Conservation (phyloP, 1,284 basidiomycete genomes). For the Leccinum solheimii region DNA sequence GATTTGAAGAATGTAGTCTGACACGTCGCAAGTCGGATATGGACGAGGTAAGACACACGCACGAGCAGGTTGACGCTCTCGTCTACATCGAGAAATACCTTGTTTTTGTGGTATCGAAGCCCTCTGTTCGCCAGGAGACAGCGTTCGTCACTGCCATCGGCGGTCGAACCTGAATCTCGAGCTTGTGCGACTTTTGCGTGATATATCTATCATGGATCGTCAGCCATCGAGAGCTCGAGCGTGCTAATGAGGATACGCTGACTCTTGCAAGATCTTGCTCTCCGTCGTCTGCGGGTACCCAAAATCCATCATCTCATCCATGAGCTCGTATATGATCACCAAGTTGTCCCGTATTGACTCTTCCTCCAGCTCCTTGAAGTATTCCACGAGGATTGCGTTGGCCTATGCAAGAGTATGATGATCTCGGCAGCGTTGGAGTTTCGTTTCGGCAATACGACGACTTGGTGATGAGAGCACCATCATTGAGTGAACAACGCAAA, state of each 20-base stretch:
- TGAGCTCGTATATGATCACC: constrained; percentile 95
- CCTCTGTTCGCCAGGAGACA: constrained; percentile 98
- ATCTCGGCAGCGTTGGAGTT: constrained; percentile 97
- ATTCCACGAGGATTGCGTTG: constrained; percentile 89
- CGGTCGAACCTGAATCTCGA: constrained; percentile 94
- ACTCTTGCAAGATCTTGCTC: constrained; percentile 94
- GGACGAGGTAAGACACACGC: constrained; percentile 29
- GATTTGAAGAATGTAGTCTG: too few relatives aligned
- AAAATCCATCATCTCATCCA: constrained; percentile 99
- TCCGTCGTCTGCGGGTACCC: constrained; percentile 99
- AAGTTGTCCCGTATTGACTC: constrained; percentile 99
- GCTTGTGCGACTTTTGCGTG: constrained; percentile 98
- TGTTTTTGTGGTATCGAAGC: constrained; percentile 97
- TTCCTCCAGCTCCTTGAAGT: constrained; percentile 99
- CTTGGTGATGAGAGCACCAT: constrained; percentile 43
- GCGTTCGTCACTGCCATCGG: constrained; percentile 99
- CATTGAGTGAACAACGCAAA: not conserved
- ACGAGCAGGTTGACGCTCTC: constrained; percentile 97
- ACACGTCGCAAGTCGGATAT: not conserved
- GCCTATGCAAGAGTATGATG: constrained; percentile 94
- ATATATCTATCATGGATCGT: constrained; percentile 72
- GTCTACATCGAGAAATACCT: constrained; percentile 98
- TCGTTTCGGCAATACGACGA: constrained; percentile 92
- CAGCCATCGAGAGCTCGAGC: not conserved
- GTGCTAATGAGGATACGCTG: constrained; percentile 30